Evolutionary conservation across 441 rosid genomes (phyloP), one percentile per base, ranked within the genome.

Genomic region (Croton setiger): DNA sequence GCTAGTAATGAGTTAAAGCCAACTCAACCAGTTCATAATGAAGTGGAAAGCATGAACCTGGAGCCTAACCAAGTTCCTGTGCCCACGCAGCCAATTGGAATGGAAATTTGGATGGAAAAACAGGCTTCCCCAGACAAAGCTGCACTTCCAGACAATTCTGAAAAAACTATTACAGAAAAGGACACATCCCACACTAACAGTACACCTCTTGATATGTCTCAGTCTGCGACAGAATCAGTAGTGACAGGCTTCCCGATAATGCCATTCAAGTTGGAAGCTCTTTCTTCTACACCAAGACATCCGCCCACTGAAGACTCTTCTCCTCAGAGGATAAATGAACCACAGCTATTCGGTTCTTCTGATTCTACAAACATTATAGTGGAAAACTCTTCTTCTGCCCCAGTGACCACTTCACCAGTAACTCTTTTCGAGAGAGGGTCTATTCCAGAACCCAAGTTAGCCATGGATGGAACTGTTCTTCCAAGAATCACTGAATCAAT

Each of bases 81-180:
- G 10, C 62, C 53, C 55, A 4, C 68, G 72, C 79, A 68, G 56
- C 57, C 68, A 2, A 18, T 48, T 72, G 92, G 78, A 63, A 59
- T 78, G 20, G 73, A 76, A 45, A 69, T 62, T 18, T 65, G 77
- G 51, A 70, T 57, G 39, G 72, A 63, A 54, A 73, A 77, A 66
- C 76, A 58, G 41, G 74, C 51, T 69, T 70, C 74, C 51, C 58
- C 54, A 3, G 55, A 63, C n/a, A 81, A 74, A 73, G 78, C 77
- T 41, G 69, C 63, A 33, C 77, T 48, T 0, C 72, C 71, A 35
- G 86, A 82, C 79, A 75, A 68, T 77, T 76, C 75, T 33, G 69
- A 66, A 73, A 76, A 80, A 76, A 69, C 31, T 17, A 21, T 66
- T 44, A 54, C 43, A 33, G 83, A 73, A 64, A 76, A 69, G 21